phyloP scores from a whole-genome alignment of 495 filamentous ascomycete genomes.

The Usnea hakonensis region DNA sequence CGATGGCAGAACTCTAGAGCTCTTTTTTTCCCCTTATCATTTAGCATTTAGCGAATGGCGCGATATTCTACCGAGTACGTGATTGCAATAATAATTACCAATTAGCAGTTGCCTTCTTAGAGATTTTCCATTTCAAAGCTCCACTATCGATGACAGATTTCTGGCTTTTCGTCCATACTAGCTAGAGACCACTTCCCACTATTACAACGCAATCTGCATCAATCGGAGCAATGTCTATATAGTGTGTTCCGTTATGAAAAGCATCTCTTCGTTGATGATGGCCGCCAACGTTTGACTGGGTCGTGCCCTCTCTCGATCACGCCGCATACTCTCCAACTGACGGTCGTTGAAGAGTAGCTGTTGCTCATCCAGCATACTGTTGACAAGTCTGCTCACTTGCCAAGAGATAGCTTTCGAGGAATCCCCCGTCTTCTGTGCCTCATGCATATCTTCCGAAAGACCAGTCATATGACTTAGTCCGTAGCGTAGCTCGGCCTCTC shows the following conservation, averaged over 20 bases:
- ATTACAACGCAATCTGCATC: background rate
- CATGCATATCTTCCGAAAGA: background rate
- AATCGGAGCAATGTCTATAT: background rate
- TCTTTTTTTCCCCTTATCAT: no score
- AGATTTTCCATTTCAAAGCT: no score
- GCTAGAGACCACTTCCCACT: no score
- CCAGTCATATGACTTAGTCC: conserved; percentile 1
- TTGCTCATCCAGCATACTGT: background rate
- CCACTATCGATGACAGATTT: no score
- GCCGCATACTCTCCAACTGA: background rate
- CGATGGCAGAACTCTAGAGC: no score
- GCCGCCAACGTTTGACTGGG: background rate
- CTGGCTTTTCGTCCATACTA: no score
- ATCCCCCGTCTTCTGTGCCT: background rate
- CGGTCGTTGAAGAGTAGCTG: background rate
- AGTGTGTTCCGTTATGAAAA: background rate
- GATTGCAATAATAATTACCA: no score
- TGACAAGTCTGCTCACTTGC: background rate
- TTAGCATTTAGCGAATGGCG: no score
- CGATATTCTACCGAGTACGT: no score
- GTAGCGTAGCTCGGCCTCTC: conserved; percentile 2
- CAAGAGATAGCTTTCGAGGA: conserved; percentile 4
- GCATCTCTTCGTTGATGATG: conserved; percentile 2
- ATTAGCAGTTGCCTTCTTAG: no score
- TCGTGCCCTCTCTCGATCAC: background rate